These are phyloP conservation scores for Trifolium dubium DNA, from an alignment of 306 rosid genomes.

Conservation along the genomic window DNA sequence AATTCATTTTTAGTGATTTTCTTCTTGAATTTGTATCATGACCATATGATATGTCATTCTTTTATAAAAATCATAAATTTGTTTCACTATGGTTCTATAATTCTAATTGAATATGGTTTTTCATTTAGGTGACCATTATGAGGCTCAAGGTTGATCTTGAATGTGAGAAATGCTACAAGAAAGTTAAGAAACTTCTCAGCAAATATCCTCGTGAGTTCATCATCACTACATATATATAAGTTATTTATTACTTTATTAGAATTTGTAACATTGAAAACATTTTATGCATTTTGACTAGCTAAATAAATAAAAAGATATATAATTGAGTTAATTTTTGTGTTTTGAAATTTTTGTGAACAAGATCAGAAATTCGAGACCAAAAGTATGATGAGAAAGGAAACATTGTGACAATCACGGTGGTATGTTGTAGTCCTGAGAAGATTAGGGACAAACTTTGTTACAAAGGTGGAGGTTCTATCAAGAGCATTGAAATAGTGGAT, in stretches of 20 bases:
- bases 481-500: constrained; percentile 67
- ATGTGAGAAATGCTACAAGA: constrained; percentile 70
- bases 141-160: constrained; percentile 75
- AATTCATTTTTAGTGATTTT: background rate
- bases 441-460: constrained; percentile 60
- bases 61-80: constrained; percentile 4
- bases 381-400: constrained; percentile 60
- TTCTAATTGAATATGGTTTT: background rate
- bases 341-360: constrained; percentile 52
- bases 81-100: background rate
- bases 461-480: constrained; percentile 65
- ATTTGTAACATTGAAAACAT: background rate
- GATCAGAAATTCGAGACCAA: constrained; percentile 80
- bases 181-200: constrained; percentile 76
- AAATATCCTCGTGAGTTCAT: constrained; percentile 75
- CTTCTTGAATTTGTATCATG: constrained; percentile 12
- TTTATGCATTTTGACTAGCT: background rate
- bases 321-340: constrained; percentile 51
- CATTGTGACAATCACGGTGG: constrained; percentile 65
- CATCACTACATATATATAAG: background rate
- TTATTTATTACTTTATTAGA: background rate
- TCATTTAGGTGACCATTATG: constrained; percentile 59
- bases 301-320: constrained; percentile 2
- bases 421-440: constrained; percentile 78
- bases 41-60: background rate